Evolutionary conservation across 768 basidiomycete genomes (phyloP), one percentile per base, ranked within the genome.

Genomic region (Boletus insuetus): DNA sequence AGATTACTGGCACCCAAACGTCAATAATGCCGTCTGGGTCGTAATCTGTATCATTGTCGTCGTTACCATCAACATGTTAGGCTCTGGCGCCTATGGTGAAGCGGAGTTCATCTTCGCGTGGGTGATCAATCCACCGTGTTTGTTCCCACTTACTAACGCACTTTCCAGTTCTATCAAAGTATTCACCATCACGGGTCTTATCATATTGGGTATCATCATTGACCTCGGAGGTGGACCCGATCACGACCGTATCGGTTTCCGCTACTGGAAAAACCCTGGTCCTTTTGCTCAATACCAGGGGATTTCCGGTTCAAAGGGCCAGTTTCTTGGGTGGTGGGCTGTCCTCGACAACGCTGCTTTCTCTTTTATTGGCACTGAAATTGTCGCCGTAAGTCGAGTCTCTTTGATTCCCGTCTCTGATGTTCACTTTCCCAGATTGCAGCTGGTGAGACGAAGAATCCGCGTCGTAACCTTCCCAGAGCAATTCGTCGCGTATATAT

Each of bases 361-460:
- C 77, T 93, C 91, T 12, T 95, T 80, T 70, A 93, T 94, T 56
- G 95, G 94, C 16, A 94, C 93, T 7, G 95, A 98, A 71, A 94
- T 96, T 65, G 93, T 96, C 40, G 92, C 91, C 29, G 87, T 90
- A 75, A 63, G 82, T 75, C 6, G 42, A 17, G 13, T 43, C 24
- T n/a, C 32, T 29, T 39, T 20, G 6, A 16, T 32, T n/a, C 22
- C 7, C 22, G 13, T 39, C 10, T 44, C 16, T 19, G 20, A 9
- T 50, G 4, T 45, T 61, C 52, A 64, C 35, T 53, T 38, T 46
- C 44, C 37, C 62, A 89, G 87, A 89, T 89, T 61, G 90, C 91
- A 55, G 91, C 91, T 24, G 91, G 87, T n/a, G 92, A 93, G 69
- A 87, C 91, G 0, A 92, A 89, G 72, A 95, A 95, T 72, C 94